Conservation (phyloP, 2,329 filamentous ascomycete species). For the Fusarium transvaalense region DNA sequence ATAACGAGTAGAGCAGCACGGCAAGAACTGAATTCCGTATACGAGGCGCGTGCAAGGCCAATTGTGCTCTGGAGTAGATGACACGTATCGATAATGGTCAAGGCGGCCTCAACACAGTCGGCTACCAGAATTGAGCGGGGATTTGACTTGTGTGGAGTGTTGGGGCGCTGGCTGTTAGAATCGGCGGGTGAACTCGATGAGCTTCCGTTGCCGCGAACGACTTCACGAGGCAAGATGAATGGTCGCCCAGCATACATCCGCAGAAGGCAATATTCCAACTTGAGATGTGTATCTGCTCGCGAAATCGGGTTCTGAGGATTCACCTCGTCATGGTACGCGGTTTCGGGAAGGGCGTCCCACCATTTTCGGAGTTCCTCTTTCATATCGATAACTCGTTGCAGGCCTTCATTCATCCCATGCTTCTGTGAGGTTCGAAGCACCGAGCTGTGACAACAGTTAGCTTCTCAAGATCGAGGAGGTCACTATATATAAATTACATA, state of each 20-base stretch:
- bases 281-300: slow-evolving; percentile 63
- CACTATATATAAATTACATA: slow-evolving; percentile 37
- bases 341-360: slow-evolving; percentile 55
- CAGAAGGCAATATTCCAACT: slow-evolving; percentile 65
- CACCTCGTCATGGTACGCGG: slow-evolving; percentile 54
- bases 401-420: slow-evolving; percentile 50
- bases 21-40: slow-evolving; percentile 68
- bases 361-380: slow-evolving; percentile 55
- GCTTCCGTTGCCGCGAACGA: slow-evolving; percentile 46
- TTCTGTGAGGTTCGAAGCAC: slow-evolving; percentile 52
- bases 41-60: slow-evolving; percentile 66
- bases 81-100: slow-evolving; percentile 64
- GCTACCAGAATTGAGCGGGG: slow-evolving; percentile 58
- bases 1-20: slow-evolving; percentile 65
- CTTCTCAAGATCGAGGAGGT: neutral
- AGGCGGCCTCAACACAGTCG: slow-evolving; percentile 65
- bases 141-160: slow-evolving; percentile 49
- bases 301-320: slow-evolving; percentile 57
- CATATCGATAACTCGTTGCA: slow-evolving; percentile 53
- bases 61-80: slow-evolving; percentile 62
- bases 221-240: slow-evolving; percentile 60
- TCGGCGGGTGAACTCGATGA: slow-evolving; percentile 51
- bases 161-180: slow-evolving; percentile 47
- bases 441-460: slow-evolving; percentile 47
- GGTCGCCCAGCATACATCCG: slow-evolving; percentile 67